A percentile compares a stretch with the other conserved stretches of the same genome.
These are phyloP conservation scores for Tetrapyrgos nigripes DNA, from an alignment of 1,284 basidiomycete species.

Conservation along the genomic window DNA sequence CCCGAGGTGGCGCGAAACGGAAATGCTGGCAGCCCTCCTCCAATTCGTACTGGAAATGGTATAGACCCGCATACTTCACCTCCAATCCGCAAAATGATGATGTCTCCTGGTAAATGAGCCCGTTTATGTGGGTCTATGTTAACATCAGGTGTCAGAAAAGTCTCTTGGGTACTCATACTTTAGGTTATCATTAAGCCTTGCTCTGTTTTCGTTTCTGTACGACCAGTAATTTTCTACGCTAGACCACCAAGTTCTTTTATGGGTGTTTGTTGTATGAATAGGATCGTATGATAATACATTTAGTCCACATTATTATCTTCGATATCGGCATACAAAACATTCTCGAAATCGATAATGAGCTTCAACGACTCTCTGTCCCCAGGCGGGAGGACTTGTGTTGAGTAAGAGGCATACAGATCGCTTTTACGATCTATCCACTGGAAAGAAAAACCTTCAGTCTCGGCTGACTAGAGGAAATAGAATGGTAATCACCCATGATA, in stretches of 20 bases:
- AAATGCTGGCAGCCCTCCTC: background rate
- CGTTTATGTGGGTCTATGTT: background rate
- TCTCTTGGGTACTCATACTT: background rate
- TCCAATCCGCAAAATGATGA: slow-evolving; percentile 13
- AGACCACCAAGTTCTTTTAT: no score
- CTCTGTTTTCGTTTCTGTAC: background rate
- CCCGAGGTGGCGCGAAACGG: slow-evolving; percentile 9
- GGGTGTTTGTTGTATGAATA: background rate
- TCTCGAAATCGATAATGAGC: background rate
- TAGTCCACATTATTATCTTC: no score
- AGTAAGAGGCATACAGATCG: background rate
- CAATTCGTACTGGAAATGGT: slow-evolving; percentile 6
- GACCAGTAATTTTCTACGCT: background rate
- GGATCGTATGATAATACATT: no score
- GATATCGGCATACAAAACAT: background rate
- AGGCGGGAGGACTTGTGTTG: background rate
- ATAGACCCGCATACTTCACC: background rate
- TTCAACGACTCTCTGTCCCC: background rate
- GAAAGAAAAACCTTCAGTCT: background rate
- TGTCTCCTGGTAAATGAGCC: slow-evolving; percentile 11
- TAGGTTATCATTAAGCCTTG: background rate
- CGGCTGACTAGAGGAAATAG: background rate
- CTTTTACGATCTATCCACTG: background rate
- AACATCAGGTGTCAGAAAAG: background rate
- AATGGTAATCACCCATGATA: background rate